Evolutionary conservation across 108 stramenopile species (phyloP).

Genomic region (Stephanodiscus minutulus): DNA sequence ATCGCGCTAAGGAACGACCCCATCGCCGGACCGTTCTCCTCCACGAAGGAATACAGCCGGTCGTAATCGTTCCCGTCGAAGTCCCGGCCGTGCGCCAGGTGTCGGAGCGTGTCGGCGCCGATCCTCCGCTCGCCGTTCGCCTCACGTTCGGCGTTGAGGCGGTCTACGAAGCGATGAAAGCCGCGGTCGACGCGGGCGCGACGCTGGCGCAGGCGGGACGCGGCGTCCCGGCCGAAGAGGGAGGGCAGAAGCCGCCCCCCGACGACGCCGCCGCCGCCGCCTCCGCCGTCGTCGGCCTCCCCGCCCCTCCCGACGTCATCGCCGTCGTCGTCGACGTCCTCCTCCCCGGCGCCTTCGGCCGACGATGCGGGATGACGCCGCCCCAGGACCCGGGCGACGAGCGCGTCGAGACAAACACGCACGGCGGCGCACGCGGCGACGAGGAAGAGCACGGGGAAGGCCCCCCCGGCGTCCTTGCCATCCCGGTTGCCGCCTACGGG

Average conservation of each 20-base stretch:
- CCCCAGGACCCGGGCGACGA: background rate
- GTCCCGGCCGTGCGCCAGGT: slow-evolving; percentile 46
- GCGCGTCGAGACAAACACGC: too few relatives aligned
- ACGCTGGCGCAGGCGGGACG: slow-evolving; percentile 15
- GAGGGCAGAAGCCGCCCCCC: background rate
- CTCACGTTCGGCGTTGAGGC: slow-evolving; percentile 50
- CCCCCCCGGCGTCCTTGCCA: background rate
- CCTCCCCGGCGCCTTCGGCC: too few relatives aligned
- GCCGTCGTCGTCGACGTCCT: background rate
- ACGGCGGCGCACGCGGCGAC: too few relatives aligned
- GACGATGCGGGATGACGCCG: too few relatives aligned
- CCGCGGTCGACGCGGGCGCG: slow-evolving; percentile 9
- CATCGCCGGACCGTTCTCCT: slow-evolving; percentile 56
- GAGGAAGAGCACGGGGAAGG: background rate
- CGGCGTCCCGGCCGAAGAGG: slow-evolving; percentile 1
- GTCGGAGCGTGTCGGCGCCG: slow-evolving; percentile 40
- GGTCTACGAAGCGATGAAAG: slow-evolving; percentile 40
- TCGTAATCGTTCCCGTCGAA: slow-evolving; percentile 61
- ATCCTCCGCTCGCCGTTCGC: slow-evolving; percentile 52
- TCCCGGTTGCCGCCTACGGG: background rate
- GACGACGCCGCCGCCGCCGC: background rate
- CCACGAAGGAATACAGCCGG: slow-evolving; percentile 37
- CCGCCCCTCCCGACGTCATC: too few relatives aligned
- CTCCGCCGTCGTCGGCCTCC: background rate
- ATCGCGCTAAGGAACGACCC: slow-evolving; percentile 42